Conservation (phyloP, 2,329 filamentous ascomycete species). For the Rhinocladiella mackenziei region DNA sequence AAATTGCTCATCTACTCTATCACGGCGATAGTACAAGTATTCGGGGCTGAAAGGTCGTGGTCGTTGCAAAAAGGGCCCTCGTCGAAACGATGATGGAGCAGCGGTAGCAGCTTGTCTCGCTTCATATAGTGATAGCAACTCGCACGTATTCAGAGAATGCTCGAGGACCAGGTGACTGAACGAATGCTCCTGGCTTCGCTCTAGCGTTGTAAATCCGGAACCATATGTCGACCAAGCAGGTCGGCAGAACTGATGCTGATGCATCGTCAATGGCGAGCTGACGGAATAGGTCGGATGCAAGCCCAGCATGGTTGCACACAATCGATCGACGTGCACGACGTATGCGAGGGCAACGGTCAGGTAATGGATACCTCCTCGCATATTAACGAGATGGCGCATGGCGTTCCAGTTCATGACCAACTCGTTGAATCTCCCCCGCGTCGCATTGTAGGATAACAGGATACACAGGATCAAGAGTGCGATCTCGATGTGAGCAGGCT, state of each 20-base stretch:
- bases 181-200: not conserved
- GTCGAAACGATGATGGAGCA: not conserved
- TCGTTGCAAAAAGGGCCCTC: not conserved
- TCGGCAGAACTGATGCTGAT: constrained; percentile 1
- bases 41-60: constrained; percentile 1
- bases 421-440: constrained; percentile 2
- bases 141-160: constrained; percentile 6
- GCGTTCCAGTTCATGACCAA: constrained; percentile 7
- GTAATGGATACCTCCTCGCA: constrained; percentile 4
- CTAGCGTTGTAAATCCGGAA: constrained; percentile 3
- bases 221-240: constrained; percentile 4
- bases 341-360: constrained; percentile 8
- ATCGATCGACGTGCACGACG: constrained; percentile 8
- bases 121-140: constrained; percentile 3
- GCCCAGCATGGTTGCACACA: constrained; percentile 5
- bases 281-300: constrained; percentile 1
- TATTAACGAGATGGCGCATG: constrained; percentile 6
- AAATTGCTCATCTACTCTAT: constrained; percentile 9
- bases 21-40: constrained; percentile 9
- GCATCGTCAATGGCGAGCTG: not conserved
- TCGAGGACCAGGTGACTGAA: constrained; percentile 1
- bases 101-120: not conserved
- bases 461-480: constrained; percentile 7
- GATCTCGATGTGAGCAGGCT: constrained; percentile 8
- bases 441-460: constrained; percentile 7